Conservation (phyloP, 2,329 filamentous ascomycete species). For the Cytospora leucostoma region DNA sequence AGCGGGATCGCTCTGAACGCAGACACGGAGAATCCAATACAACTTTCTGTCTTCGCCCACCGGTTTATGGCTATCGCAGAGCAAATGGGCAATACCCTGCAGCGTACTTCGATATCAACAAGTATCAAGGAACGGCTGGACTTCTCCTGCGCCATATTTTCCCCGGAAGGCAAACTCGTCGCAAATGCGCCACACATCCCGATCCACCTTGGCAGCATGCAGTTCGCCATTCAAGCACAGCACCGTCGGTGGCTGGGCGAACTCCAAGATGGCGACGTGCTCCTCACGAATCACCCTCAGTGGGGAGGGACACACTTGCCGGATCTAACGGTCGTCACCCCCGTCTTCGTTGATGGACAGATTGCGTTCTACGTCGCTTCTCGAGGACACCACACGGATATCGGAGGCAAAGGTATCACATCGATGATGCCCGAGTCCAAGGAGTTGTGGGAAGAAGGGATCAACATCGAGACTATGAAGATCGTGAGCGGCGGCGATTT, state of each 20-base stretch:
- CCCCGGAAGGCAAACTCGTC: constrained; percentile 43
- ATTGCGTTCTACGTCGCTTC: constrained; percentile 44
- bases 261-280: constrained; percentile 43
- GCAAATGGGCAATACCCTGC: constrained; percentile 59
- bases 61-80: constrained; percentile 62
- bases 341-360: constrained; percentile 37
- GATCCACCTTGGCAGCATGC: constrained; percentile 46
- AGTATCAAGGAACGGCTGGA: constrained; percentile 48
- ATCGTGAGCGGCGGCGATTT: constrained; percentile 41
- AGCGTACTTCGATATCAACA: constrained; percentile 56
- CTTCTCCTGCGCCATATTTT: constrained; percentile 47
- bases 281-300: constrained; percentile 43
- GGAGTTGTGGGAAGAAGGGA: constrained; percentile 48
- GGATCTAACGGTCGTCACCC: constrained; percentile 43
- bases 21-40: constrained; percentile 45
- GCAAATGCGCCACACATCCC: constrained; percentile 46
- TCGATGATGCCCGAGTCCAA: constrained; percentile 46
- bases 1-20: no score
- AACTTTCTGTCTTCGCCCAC: constrained; percentile 56
- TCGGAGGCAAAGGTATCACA: constrained; percentile 41
- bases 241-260: constrained; percentile 38
- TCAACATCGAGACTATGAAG: constrained; percentile 42
- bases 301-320: constrained; percentile 44
- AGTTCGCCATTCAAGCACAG: constrained; percentile 43
- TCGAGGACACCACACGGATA: constrained; percentile 44